Evolutionary conservation across 2,329 filamentous ascomycete species (phyloP).

Genomic region (Phaeoacremonium minimum): DNA sequence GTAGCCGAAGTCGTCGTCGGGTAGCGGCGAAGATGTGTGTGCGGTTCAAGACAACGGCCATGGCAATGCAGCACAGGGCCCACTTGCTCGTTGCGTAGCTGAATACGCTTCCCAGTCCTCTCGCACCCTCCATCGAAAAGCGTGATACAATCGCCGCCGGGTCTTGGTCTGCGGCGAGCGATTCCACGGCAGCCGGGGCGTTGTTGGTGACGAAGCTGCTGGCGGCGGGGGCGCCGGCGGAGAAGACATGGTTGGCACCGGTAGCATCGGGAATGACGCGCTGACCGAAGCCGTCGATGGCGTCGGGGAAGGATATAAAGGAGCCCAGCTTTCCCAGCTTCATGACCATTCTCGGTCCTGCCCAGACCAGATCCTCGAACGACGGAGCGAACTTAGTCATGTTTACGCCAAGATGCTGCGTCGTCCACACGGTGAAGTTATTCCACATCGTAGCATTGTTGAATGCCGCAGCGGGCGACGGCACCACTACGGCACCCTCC

Average conservation of each 20-base stretch:
- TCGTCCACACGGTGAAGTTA: slow-evolving; percentile 51
- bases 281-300: slow-evolving; percentile 56
- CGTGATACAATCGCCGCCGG: slow-evolving; percentile 35
- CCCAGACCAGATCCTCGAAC: slow-evolving; percentile 64
- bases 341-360: slow-evolving; percentile 65
- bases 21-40: slow-evolving; percentile 93
- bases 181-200: slow-evolving; percentile 31
- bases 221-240: slow-evolving; percentile 39
- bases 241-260: slow-evolving; percentile 30
- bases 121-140: slow-evolving; percentile 54
- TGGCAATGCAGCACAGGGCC: slow-evolving; percentile 82
- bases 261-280: slow-evolving; percentile 58
- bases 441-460: slow-evolving; percentile 43
- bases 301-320: slow-evolving; percentile 56
- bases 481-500: slow-evolving; percentile 16
- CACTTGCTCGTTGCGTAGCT: slow-evolving; percentile 88
- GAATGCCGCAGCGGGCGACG: slow-evolving; percentile 22
- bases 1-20: slow-evolving; percentile 70
- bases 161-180: slow-evolving; percentile 36
- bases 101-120: slow-evolving; percentile 80
- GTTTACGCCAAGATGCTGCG: slow-evolving; percentile 42
- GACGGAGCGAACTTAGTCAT: slow-evolving; percentile 58
- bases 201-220: slow-evolving; percentile 46
- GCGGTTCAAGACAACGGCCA: slow-evolving; percentile 84
- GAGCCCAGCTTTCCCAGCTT: slow-evolving; percentile 63